Conservation (phyloP, 2,329 filamentous ascomycete genomes). For the Cladosporium sp. region DNA sequence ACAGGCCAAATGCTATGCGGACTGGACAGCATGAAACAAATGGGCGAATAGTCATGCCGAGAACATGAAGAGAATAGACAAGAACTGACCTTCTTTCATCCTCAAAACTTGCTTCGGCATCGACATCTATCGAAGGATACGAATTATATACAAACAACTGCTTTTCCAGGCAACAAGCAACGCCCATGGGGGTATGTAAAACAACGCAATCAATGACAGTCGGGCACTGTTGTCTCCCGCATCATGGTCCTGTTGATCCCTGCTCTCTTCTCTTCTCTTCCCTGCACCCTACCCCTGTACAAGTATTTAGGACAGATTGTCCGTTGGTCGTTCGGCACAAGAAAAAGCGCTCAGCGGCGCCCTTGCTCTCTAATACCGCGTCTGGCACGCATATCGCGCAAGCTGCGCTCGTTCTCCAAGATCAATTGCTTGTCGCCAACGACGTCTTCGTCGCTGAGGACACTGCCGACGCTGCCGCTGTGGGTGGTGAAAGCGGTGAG, state of each 20-base stretch:
- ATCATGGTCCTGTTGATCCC: neutral
- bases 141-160: neutral
- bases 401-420: constrained; percentile 11
- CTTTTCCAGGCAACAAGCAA: neutral
- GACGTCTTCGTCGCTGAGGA: neutral
- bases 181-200: neutral
- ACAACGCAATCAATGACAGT: neutral
- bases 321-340: neutral
- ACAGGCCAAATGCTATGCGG: too few relatives aligned
- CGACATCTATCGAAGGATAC: neutral
- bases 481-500: neutral
- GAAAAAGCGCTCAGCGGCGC: neutral
- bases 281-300: neutral
- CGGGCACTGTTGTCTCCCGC: neutral
- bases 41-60: too few relatives aligned
- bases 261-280: neutral
- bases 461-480: neutral
- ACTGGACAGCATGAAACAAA: too few relatives aligned
- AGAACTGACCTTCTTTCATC: neutral
- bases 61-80: neutral
- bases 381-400: constrained; percentile 2
- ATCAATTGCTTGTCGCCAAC: neutral
- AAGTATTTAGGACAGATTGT: neutral
- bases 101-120: neutral
- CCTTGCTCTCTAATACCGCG: constrained; percentile 5